Percentiles rank a stretch among this genome's conserved stretches.
phyloP scores from a whole-genome alignment of 352 stramenopile species.

The Globisporangium camurandrum region DNA sequence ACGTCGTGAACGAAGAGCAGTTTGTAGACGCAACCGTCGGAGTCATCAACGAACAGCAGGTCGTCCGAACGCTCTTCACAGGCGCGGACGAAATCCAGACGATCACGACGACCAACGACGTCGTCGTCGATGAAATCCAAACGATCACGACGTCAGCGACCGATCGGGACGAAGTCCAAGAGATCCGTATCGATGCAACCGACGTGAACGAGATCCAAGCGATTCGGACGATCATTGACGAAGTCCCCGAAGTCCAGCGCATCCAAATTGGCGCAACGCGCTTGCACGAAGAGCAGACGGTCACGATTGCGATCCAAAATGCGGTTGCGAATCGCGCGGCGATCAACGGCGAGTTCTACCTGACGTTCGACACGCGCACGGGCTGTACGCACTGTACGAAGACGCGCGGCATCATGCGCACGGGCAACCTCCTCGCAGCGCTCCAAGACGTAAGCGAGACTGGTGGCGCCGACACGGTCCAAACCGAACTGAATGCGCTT shows the following conservation, averaged over 20 bases:
- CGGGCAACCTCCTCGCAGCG: slow-evolving; percentile 25
- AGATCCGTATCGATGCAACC: slow-evolving; percentile 67
- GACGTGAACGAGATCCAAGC: slow-evolving; percentile 91
- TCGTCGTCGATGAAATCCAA: slow-evolving; percentile 88
- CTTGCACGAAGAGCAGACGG: slow-evolving; percentile 77
- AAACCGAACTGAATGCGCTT: slow-evolving; percentile 26
- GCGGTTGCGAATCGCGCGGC: slow-evolving; percentile 34
- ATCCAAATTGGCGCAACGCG: slow-evolving; percentile 69
- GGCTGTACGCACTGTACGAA: slow-evolving; percentile 74
- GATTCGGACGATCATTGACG: slow-evolving; percentile 63
- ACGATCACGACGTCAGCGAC: slow-evolving; percentile 86
- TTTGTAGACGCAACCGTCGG: slow-evolving; percentile 89
- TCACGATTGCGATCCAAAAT: slow-evolving; percentile 70
- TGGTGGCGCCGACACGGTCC: no score
- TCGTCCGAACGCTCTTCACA: slow-evolving; percentile 83
- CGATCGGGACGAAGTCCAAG: slow-evolving; percentile 91
- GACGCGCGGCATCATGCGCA: slow-evolving; percentile 40
- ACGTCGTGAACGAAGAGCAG: slow-evolving; percentile 91
- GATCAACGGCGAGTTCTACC: slow-evolving; percentile 37
- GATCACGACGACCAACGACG: slow-evolving; percentile 59
- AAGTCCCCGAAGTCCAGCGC: slow-evolving; percentile 84
- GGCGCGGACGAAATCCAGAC: slow-evolving; percentile 87
- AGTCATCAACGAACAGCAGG: slow-evolving; percentile 95
- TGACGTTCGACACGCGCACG: slow-evolving; percentile 66
- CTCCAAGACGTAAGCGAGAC: no score